These are phyloP conservation scores for Ophiognomonia clavigignenti-juglandacearum DNA, from an alignment of 2,329 filamentous ascomycete genomes.

Conservation along the genomic window DNA sequence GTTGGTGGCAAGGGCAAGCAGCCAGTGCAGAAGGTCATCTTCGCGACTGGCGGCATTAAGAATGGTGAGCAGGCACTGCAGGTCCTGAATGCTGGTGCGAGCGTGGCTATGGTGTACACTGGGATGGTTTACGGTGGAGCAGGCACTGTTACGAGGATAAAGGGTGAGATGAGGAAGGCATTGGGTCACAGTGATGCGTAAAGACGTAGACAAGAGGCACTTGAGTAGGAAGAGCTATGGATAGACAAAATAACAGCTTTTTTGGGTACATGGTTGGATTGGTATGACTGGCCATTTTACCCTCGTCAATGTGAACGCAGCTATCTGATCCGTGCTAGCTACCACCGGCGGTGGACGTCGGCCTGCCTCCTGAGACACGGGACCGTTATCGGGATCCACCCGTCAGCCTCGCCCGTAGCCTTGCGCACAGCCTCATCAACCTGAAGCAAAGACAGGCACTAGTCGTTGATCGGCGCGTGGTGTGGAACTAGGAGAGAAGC, in stretches of 20 bases:
- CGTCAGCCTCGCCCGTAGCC: too few species aligned
- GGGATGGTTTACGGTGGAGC: constrained; percentile 60
- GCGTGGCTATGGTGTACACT: constrained; percentile 89
- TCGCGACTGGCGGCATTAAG: constrained; percentile 89
- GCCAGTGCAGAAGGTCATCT: constrained; percentile 68
- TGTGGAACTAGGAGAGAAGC: too few species aligned
- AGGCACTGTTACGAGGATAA: constrained; percentile 61
- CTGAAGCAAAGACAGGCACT: too few species aligned
- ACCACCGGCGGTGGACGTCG: too few species aligned
- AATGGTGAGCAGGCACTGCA: constrained; percentile 78
- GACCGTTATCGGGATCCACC: too few species aligned
- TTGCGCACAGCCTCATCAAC: too few species aligned
- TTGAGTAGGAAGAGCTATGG: background rate
- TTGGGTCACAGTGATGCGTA: constrained; percentile 20
- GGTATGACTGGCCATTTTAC: too few species aligned
- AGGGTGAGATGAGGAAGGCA: constrained; percentile 53
- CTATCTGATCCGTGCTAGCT: too few species aligned
- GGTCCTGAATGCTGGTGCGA: constrained; percentile 83
- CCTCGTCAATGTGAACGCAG: too few species aligned
- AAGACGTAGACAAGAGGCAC: background rate
- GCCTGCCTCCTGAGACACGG: too few species aligned
- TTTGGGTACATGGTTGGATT: background rate
- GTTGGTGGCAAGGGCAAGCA: constrained; percentile 21
- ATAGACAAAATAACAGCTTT: constrained; percentile 14
- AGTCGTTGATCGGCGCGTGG: too few species aligned